Conservation (phyloP, 805 yeast genomes). For the Pichia phayaonensis region DNA sequence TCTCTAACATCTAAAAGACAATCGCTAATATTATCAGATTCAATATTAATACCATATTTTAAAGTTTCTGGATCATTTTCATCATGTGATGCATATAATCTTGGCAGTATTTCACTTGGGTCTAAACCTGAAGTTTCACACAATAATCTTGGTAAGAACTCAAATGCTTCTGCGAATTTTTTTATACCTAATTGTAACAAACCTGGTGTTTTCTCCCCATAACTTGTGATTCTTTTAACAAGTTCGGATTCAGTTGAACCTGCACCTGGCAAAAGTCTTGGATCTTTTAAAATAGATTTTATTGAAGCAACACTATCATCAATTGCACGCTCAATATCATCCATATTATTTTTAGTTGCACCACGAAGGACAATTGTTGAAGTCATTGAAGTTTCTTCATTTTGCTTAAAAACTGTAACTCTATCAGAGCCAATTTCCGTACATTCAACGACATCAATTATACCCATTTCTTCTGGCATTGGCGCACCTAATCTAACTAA, state of each 20-base stretch:
- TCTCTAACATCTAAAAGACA: conserved; percentile 67
- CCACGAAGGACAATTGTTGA: conserved; percentile 93
- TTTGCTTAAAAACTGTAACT: conserved; percentile 88
- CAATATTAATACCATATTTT: conserved; percentile 67
- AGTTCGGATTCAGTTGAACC: conserved; percentile 92
- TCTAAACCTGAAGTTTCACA: conserved; percentile 95
- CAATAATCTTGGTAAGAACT: conserved; percentile 83
- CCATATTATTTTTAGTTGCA: conserved; percentile 89
- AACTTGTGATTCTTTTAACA: conserved; percentile 67
- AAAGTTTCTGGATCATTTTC: conserved; percentile 32
- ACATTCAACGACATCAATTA: conserved; percentile 80
- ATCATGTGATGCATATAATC: conserved; percentile 82
- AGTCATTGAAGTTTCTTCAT: conserved; percentile 59
- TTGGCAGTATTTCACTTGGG: conserved; percentile 80
- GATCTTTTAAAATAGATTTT: conserved; percentile 81
- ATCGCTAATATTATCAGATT: conserved; percentile 50
- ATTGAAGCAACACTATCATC: conserved; percentile 94
- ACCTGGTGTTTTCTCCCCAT: conserved; percentile 94
- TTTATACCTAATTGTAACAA: conserved; percentile 88
- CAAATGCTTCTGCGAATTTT: conserved; percentile 90
- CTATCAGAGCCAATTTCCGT: conserved; percentile 96
- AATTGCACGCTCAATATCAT: conserved; percentile 93
- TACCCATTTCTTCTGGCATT: conserved; percentile 88
- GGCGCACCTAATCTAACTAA: conserved; percentile 92
- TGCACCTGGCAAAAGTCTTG: conserved; percentile 85